These are phyloP conservation scores for Oldenlandia corymbosa DNA, from an alignment of 257 asterid genomes.

Conservation along the genomic window DNA sequence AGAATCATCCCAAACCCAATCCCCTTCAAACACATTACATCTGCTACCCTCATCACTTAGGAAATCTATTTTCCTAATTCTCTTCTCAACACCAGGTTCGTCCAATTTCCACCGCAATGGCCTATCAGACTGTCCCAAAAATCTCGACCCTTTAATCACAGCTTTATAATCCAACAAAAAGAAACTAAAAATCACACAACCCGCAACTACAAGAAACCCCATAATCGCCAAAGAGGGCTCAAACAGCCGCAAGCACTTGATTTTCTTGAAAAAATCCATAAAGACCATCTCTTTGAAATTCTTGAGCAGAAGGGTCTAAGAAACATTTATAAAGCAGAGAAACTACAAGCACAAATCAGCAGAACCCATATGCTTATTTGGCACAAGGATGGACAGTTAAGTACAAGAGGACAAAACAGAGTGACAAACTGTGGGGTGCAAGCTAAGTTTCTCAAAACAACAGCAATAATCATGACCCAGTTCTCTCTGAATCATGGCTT, in stretches of 20 bases:
- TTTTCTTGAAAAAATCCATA: slow-evolving; percentile 49
- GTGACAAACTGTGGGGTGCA: slow-evolving; percentile 25
- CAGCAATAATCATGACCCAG: slow-evolving; percentile 33
- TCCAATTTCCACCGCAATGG: slow-evolving; percentile 51
- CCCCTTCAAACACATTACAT: slow-evolving; percentile 88
- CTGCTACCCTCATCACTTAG: slow-evolving; percentile 45
- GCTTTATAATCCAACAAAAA: slow-evolving; percentile 57
- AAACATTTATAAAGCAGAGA: slow-evolving; percentile 21
- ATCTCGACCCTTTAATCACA: slow-evolving; percentile 44
- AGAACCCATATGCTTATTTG: slow-evolving; percentile 13
- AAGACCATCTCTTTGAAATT: slow-evolving; percentile 24
- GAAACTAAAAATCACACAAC: slow-evolving; percentile 54
- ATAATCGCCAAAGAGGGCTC: slow-evolving; percentile 76
- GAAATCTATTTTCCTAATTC: slow-evolving; percentile 44
- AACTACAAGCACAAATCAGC: slow-evolving; percentile 1
- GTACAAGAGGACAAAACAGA: slow-evolving; percentile 10
- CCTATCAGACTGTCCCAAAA: slow-evolving; percentile 50
- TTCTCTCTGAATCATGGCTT: slow-evolving; percentile 28
- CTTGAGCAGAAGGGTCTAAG: slow-evolving; percentile 31
- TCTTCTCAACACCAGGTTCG: slow-evolving; percentile 22
- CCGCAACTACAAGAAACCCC: slow-evolving; percentile 46
- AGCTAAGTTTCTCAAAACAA: slow-evolving; percentile 40
- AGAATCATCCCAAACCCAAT: slow-evolving; percentile 95
- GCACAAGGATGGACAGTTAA: slow-evolving; percentile 2
- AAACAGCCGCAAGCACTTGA: slow-evolving; percentile 64